A percentile compares a stretch with the other conserved stretches of the same genome.
phyloP scores from a whole-genome alignment of 148 eudicot species.

The Rhododendron molle region DNA sequence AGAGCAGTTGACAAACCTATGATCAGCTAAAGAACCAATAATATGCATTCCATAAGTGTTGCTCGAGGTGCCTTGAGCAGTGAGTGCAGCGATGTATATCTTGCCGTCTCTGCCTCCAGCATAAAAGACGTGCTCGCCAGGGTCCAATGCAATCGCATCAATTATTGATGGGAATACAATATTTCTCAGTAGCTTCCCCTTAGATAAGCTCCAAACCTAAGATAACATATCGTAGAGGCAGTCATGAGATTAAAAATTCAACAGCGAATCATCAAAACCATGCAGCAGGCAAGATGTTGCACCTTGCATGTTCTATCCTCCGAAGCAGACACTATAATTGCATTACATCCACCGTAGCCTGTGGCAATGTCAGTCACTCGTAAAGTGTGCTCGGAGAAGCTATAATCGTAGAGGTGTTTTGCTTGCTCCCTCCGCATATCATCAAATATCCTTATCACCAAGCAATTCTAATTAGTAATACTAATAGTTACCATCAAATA shows the following conservation, averaged over 20 bases:
- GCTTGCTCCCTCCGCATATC: constrained; percentile 51
- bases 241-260: background rate
- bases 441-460: constrained; percentile 64
- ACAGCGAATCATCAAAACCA: background rate
- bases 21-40: constrained; percentile 70
- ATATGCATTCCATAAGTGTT: constrained; percentile 64
- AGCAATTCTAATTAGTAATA: background rate
- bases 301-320: constrained; percentile 96
- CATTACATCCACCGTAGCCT: constrained; percentile 87
- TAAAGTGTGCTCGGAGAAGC: constrained; percentile 69
- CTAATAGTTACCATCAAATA: background rate
- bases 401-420: constrained; percentile 53
- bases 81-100: constrained; percentile 75
- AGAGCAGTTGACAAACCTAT: constrained; percentile 42
- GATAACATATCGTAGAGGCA: background rate
- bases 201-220: constrained; percentile 81
- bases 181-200: constrained; percentile 61
- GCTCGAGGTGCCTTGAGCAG: constrained; percentile 42
- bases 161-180: constrained; percentile 66
- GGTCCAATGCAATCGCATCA: constrained; percentile 81
- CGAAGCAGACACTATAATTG: constrained; percentile 76
- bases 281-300: background rate
- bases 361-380: constrained; percentile 65
- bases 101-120: constrained; percentile 97
- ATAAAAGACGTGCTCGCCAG: constrained; percentile 86